Conservation (phyloP, 176 grass and related monocot genomes). For the Typha latifolia region DNA sequence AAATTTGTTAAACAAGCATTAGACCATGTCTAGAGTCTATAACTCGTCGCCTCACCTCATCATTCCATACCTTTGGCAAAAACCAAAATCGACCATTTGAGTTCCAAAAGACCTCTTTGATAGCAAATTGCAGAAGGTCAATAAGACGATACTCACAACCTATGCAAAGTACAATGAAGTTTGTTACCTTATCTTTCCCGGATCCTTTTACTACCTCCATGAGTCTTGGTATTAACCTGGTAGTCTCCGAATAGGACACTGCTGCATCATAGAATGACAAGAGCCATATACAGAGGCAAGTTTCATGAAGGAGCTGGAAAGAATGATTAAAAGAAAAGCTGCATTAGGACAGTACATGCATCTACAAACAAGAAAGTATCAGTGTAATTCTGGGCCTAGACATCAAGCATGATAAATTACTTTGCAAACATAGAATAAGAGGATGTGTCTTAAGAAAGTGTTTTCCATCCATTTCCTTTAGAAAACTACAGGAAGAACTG, state of each 20-base stretch:
- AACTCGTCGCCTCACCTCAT: slow-evolving; percentile 80
- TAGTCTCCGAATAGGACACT: slow-evolving; percentile 76
- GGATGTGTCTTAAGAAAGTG: too few species aligned
- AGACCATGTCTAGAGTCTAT: slow-evolving; percentile 1
- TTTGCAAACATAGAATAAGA: too few species aligned
- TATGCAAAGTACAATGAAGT: slow-evolving; percentile 22
- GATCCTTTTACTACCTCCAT: slow-evolving; percentile 87
- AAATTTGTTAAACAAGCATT: background rate
- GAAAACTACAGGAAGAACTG: too few species aligned
- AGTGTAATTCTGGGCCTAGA: too few species aligned
- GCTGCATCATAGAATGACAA: slow-evolving; percentile 86
- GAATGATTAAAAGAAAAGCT: background rate
- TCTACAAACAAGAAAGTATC: too few species aligned
- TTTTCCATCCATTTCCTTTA: too few species aligned
- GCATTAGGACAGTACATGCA: too few species aligned
- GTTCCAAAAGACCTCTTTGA: slow-evolving; percentile 77
- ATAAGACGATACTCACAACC: slow-evolving; percentile 80
- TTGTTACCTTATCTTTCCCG: slow-evolving; percentile 77
- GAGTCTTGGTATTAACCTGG: slow-evolving; percentile 77
- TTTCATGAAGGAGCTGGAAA: slow-evolving; percentile 90
- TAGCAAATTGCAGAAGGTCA: slow-evolving; percentile 79
- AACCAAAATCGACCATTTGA: slow-evolving; percentile 97
- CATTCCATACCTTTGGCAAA: slow-evolving; percentile 85
- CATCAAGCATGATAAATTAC: too few species aligned
- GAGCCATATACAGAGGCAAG: slow-evolving; percentile 92